phyloP scores from a whole-genome alignment of 257 asterid species.

The Gardenia jasminoides region DNA sequence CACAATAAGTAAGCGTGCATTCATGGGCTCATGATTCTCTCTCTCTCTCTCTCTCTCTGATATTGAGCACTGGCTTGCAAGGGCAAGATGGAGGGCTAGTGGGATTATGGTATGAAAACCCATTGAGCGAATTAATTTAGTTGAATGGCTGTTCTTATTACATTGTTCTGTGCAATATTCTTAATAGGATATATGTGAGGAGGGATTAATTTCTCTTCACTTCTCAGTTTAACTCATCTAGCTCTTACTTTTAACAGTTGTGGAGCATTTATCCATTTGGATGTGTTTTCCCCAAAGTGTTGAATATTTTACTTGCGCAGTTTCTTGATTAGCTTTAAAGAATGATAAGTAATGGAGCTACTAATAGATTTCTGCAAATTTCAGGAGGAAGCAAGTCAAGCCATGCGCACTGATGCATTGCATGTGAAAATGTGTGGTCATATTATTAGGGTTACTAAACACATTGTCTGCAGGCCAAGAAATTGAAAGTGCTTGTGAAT shows the following conservation, averaged over 20 bases:
- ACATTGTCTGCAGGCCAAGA: constrained; percentile 9
- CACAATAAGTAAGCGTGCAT: constrained; percentile 55
- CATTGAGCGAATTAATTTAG: background rate
- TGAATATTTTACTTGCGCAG: background rate
- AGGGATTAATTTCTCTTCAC: background rate
- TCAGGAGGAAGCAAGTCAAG: constrained; percentile 7
- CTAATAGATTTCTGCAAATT: constrained; percentile 1
- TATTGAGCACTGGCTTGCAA: background rate
- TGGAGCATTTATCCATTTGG: background rate
- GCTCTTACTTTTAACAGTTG: background rate
- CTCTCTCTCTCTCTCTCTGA: background rate
- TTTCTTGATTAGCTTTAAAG: constrained; percentile 1
- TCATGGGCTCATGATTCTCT: constrained; percentile 20
- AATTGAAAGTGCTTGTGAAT: constrained; percentile 4
- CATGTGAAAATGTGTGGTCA: constrained; percentile 19
- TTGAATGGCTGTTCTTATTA: background rate
- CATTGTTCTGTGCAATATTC: too few species aligned
- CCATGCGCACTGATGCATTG: constrained; percentile 29
- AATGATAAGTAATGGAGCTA: constrained; percentile 7
- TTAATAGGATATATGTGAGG: background rate
- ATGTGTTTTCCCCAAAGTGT: background rate
- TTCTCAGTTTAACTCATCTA: too few species aligned
- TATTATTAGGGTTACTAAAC: constrained; percentile 10
- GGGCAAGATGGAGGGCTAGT: too few species aligned
- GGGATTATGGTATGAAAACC: background rate